Base-by-base conservation (phyloP, 208 protist species). In the Wallacemonas sp. region DNA sequence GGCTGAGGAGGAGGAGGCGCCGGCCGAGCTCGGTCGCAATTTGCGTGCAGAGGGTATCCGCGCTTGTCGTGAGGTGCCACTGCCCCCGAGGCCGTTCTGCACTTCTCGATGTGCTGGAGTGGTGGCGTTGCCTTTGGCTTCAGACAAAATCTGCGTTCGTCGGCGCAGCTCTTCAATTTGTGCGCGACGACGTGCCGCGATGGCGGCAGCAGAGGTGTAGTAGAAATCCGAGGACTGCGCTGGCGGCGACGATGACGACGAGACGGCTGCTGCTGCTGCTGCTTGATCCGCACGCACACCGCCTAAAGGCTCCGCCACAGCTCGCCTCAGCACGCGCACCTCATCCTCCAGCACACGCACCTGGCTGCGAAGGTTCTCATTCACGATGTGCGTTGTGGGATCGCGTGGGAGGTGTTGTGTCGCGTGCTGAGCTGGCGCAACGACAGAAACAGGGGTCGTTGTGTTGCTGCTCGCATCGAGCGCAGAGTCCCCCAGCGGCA, bases 281-380 rank as follows among this genome's bases (percentile, higher is more conserved):
- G 36, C 14, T 54, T 0, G 6, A 15, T 34, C 30, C 9, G 51
- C n/a, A 31, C 3, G 14, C 30, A 21, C 6, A 0, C 24, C 31
- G 26, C 21, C 22, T 19, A 58, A 27, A 26, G 51, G 31, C 28
- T 58, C 51, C 0, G 15, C 11, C 30, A 58, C 26, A n/a, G 36
- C 58, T 53, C 41, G 22, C 8, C 80, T 80, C 14, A 91, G 75
- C 0, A 85, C 55, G 17, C 70, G 64, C 45, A 88, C 81, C 41
- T 88, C 80, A 15, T 77, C 72, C 67, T 91, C 78, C 26, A 88
- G 70, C 17, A 85, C 68, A 31, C 77, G 75, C 22, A 87, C 76
- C 62, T 91, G 84, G 12, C 80, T 58, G 24, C 76, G 64, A 2
- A 87, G 54, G 49, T 91, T 53, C 19, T 30, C 46, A 28, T 47